phyloP scores from a whole-genome alignment of 2,329 filamentous ascomycete genomes.

The Pestalotiopsis fici region DNA sequence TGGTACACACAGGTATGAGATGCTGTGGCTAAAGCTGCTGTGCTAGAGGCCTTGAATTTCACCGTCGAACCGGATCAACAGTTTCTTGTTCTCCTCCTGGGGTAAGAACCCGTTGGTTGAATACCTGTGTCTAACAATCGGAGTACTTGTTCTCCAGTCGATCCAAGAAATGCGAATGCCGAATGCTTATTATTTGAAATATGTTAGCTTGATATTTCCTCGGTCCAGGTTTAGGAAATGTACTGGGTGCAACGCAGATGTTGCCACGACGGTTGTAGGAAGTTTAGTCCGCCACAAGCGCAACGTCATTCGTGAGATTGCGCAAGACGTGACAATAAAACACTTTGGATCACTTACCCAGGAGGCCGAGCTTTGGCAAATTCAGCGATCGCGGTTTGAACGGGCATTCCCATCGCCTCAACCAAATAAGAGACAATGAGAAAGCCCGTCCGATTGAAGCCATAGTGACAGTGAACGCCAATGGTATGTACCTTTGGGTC shows the following conservation, averaged over 20 bases:
- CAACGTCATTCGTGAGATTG: neutral
- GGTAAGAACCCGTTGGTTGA: too few species aligned
- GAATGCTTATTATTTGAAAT: slow-evolving; percentile 66
- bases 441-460: slow-evolving; percentile 92
- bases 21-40: too few species aligned
- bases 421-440: slow-evolving; percentile 91
- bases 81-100: too few species aligned
- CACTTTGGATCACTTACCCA: neutral
- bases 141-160: slow-evolving; percentile 78
- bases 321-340: neutral
- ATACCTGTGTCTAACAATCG: slow-evolving; percentile 15
- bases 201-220: neutral
- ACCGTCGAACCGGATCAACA: too few species aligned
- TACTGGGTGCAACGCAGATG: too few species aligned
- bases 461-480: slow-evolving; percentile 93
- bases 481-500: slow-evolving; percentile 52
- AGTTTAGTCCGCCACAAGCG: too few species aligned
- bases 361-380: slow-evolving; percentile 69
- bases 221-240: too few species aligned
- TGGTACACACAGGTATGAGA: too few species aligned
- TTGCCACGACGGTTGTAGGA: too few species aligned
- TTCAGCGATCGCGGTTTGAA: slow-evolving; percentile 76
- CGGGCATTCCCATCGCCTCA: slow-evolving; percentile 70
- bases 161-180: slow-evolving; percentile 87
- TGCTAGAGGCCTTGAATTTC: too few species aligned